Evolutionary conservation across 2,329 filamentous ascomycete species (phyloP).

Genomic region (Domatiomyces catenatus): DNA sequence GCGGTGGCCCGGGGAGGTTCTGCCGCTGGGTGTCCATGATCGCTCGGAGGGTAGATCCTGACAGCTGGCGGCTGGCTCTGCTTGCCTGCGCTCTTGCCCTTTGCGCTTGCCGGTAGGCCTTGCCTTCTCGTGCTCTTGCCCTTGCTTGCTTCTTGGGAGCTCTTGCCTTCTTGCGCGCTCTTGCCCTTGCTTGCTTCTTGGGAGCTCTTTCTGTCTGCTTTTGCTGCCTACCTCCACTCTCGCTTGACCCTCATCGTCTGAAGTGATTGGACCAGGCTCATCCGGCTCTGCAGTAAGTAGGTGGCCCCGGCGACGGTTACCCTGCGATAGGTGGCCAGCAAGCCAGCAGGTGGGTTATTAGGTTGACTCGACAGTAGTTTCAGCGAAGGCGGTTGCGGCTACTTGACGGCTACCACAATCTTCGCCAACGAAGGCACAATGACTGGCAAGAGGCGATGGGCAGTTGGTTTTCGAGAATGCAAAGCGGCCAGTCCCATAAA

Average conservation of each 20-base stretch:
- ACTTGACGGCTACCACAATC: neutral
- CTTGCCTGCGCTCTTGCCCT: neutral
- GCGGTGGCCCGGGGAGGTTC: neutral
- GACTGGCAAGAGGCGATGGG: neutral
- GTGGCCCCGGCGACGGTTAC: neutral
- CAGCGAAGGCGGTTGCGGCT: neutral
- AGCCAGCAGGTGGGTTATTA: too few species aligned
- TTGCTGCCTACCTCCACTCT: neutral
- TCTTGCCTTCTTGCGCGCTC: too few species aligned
- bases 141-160: neutral
- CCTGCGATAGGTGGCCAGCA: too few species aligned
- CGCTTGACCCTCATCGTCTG: neutral
- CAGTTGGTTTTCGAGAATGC: neutral
- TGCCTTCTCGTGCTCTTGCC: neutral
- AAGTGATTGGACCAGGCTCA: neutral
- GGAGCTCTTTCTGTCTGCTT: neutral
- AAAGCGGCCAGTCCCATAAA: neutral
- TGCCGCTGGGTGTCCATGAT: neutral
- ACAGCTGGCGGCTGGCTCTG: neutral
- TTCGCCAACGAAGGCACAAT: neutral
- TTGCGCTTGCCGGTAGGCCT: too few species aligned
- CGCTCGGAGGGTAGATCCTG: neutral
- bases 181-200: neutral
- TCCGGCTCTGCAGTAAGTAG: neutral
- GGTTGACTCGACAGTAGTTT: neutral